phyloP scores from a whole-genome alignment of 2,329 filamentous ascomycete genomes.

The Rhexocercosporidium sp. region DNA sequence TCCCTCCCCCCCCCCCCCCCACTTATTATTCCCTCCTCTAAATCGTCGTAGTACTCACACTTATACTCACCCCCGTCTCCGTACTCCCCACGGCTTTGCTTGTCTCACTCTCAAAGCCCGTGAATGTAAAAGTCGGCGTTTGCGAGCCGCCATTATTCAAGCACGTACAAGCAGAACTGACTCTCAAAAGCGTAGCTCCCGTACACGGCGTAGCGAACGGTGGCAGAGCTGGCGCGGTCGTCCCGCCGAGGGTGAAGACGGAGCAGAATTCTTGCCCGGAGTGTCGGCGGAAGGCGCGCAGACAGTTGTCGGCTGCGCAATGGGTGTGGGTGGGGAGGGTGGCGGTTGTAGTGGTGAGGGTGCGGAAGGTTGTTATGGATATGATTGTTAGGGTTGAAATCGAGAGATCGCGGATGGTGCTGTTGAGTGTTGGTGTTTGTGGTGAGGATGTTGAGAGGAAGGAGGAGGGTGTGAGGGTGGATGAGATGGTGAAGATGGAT shows the following conservation, averaged over 20 bases:
- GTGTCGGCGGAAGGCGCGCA: slow-evolving; percentile 21
- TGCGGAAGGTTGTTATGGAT: slow-evolving; percentile 13
- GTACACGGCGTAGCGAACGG: slow-evolving; percentile 10
- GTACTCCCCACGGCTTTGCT: not conserved
- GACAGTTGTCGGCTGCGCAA: slow-evolving; percentile 25
- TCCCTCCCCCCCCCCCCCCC: not conserved
- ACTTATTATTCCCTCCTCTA: not conserved
- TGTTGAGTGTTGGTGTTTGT: not conserved
- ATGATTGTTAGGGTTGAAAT: not conserved
- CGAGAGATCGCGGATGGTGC: not conserved
- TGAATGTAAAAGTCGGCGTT: not conserved
- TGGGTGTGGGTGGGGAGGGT: not conserved
- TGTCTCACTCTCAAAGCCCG: not conserved
- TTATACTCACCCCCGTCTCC: not conserved
- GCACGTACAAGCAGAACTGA: slow-evolving; percentile 21
- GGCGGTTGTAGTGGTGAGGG: not conserved
- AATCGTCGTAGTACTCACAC: not conserved
- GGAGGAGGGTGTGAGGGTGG: not conserved
- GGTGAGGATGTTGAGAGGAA: not conserved
- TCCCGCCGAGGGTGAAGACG: not conserved
- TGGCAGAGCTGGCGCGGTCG: not conserved
- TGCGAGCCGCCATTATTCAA: slow-evolving; percentile 2
- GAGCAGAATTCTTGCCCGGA: slow-evolving; percentile 17
- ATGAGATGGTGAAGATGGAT: not conserved
- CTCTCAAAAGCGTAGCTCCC: not conserved